These are phyloP conservation scores for Yamadazyma philogaea DNA, from an alignment of 805 yeast genomes.

Conservation along the genomic window DNA sequence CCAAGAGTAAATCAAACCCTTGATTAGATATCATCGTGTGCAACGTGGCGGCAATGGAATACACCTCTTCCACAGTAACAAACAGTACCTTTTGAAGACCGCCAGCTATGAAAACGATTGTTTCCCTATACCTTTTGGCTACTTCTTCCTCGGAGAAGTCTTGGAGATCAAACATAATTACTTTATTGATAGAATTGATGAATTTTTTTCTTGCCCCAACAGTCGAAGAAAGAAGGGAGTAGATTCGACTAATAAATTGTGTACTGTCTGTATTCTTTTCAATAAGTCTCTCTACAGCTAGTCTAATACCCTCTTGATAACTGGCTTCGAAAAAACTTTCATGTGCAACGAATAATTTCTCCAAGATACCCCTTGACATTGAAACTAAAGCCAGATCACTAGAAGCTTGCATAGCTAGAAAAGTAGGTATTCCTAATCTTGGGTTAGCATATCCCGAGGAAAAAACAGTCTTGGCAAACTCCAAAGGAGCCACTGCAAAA, in stretches of 20 bases:
- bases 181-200: slow-evolving; percentile 24
- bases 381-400: slow-evolving; percentile 38
- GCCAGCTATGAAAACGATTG: slow-evolving; percentile 24
- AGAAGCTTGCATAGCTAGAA: slow-evolving; percentile 67
- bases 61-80: slow-evolving; percentile 49
- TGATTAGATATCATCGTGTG: slow-evolving; percentile 42
- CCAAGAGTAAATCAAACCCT: slow-evolving; percentile 29
- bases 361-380: slow-evolving; percentile 53
- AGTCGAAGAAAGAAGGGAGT: slow-evolving; percentile 39
- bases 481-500: slow-evolving; percentile 49
- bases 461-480: slow-evolving; percentile 54
- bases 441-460: slow-evolving; percentile 76
- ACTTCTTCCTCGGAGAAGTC: background rate
- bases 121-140: slow-evolving; percentile 19
- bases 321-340: slow-evolving; percentile 69
- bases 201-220: slow-evolving; percentile 42
- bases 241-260: slow-evolving; percentile 37
- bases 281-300: slow-evolving; percentile 45
- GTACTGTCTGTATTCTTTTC: slow-evolving; percentile 1
- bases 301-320: slow-evolving; percentile 58
- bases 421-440: slow-evolving; percentile 60
- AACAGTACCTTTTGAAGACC: slow-evolving; percentile 42
- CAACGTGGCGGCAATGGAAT: slow-evolving; percentile 40
- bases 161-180: slow-evolving; percentile 12
- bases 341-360: slow-evolving; percentile 57